These are phyloP conservation scores for Heimioporus sp. DNA, from an alignment of 768 basidiomycete genomes.

Conservation along the genomic window DNA sequence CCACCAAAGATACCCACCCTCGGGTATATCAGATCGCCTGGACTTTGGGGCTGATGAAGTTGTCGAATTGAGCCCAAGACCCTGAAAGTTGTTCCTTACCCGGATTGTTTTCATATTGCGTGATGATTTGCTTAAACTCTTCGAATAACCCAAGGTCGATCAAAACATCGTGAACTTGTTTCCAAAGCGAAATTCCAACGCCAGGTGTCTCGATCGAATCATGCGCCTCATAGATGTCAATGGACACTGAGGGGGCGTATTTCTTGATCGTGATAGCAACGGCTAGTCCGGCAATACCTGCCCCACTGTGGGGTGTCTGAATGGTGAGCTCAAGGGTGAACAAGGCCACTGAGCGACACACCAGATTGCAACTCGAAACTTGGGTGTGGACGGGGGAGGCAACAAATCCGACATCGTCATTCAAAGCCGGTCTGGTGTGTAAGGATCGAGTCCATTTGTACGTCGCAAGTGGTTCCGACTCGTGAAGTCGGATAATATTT, in stretches of 20 bases:
- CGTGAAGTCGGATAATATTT: too few relatives aligned
- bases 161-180: constrained; percentile 44
- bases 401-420: too few relatives aligned
- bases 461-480: too few relatives aligned
- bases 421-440: too few relatives aligned
- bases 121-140: constrained; percentile 24
- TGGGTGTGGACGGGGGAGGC: not conserved
- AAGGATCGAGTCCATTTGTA: too few relatives aligned
- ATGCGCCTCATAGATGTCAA: constrained; percentile 48
- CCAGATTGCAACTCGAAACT: constrained; percentile 24
- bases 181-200: constrained; percentile 46
- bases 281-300: constrained; percentile 44
- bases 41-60: not conserved
- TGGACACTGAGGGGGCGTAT: constrained; percentile 31
- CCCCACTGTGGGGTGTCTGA: constrained; percentile 26
- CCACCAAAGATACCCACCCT: constrained; percentile 32
- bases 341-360: not conserved
- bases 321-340: not conserved
- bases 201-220: constrained; percentile 38
- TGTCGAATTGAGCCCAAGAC: not conserved
- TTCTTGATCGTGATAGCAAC: constrained; percentile 39
- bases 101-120: not conserved
- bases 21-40: constrained; percentile 29
- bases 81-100: constrained; percentile 7
- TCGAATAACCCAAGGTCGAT: constrained; percentile 41